Conservation (phyloP, 768 basidiomycete genomes). For the Naganishia randhawae region DNA sequence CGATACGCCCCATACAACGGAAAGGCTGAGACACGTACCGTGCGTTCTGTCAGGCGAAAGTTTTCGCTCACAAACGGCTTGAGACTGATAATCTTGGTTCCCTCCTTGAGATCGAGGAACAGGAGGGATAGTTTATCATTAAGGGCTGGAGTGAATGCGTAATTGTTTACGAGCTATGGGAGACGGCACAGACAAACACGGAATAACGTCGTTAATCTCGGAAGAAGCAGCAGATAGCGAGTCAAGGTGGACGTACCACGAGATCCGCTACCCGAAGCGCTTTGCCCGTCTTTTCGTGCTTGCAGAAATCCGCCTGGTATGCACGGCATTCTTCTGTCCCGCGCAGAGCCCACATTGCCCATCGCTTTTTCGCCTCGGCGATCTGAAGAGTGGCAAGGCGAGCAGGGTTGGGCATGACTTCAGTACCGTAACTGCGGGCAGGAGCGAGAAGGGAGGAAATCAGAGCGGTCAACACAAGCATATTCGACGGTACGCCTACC, state of each 20-base stretch:
- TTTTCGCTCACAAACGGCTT: constrained; percentile 71
- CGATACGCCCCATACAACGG: not conserved
- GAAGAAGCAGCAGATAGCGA: constrained; percentile 79
- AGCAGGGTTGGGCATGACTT: constrained; percentile 74
- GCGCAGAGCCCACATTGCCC: constrained; percentile 84
- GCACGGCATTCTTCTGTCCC: constrained; percentile 68
- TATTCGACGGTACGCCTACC: not conserved
- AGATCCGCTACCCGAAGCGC: constrained; percentile 80
- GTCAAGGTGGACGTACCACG: constrained; percentile 58
- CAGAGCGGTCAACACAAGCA: not conserved
- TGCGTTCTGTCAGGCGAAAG: constrained; percentile 76
- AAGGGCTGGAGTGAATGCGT: constrained; percentile 55
- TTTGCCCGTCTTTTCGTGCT: constrained; percentile 62
- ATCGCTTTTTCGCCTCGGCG: constrained; percentile 68
- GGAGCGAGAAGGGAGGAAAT: not conserved
- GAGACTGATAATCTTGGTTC: constrained; percentile 81
- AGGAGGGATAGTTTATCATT: constrained; percentile 82
- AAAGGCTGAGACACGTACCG: constrained; percentile 55
- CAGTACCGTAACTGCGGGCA: constrained; percentile 62
- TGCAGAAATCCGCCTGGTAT: constrained; percentile 81
- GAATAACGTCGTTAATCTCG: constrained; percentile 54
- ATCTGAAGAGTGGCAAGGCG: constrained; percentile 72
- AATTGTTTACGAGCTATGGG: constrained; percentile 48
- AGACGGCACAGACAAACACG: not conserved
- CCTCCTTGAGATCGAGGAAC: constrained; percentile 91